Evolutionary conservation across 2,329 filamentous ascomycete species (phyloP).

Genomic region (Aspergillus aculeatinus): DNA sequence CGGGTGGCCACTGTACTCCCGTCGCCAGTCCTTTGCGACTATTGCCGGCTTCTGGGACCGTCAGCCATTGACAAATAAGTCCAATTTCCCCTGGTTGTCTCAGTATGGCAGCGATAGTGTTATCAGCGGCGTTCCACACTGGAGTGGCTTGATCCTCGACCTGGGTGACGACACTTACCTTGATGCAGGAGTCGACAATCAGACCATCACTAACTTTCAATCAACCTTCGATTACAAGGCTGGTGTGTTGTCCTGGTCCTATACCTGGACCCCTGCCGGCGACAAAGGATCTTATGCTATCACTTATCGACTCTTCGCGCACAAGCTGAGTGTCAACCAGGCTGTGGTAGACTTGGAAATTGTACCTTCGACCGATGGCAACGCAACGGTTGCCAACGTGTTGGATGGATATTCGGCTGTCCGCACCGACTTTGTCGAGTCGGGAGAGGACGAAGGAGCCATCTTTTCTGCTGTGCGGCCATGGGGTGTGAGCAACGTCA

Average conservation of each 20-base stretch:
- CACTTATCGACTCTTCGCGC: constrained; percentile 64
- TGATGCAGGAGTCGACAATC: constrained; percentile 59
- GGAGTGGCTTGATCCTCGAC: constrained; percentile 60
- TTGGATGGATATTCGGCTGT: constrained; percentile 69
- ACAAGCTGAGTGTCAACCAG: constrained; percentile 63
- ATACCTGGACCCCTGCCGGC: constrained; percentile 61
- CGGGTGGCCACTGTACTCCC: constrained; percentile 67
- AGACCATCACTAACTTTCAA: constrained; percentile 60
- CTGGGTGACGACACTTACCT: constrained; percentile 55
- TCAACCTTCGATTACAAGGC: constrained; percentile 63
- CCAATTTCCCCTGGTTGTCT: constrained; percentile 67
- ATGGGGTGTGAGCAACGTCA: constrained; percentile 60
- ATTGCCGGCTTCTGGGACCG: constrained; percentile 66
- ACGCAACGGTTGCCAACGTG: constrained; percentile 64
- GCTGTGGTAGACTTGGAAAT: constrained; percentile 62
- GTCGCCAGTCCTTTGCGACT: constrained; percentile 65
- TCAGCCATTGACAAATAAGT: constrained; percentile 58
- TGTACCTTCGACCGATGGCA: constrained; percentile 52
- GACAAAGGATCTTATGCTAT: constrained; percentile 55
- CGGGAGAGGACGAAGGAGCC: constrained; percentile 54
- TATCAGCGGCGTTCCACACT: constrained; percentile 70
- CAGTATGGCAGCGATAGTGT: constrained; percentile 70
- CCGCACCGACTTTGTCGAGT: constrained; percentile 59
- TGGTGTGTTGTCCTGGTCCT: constrained; percentile 64
- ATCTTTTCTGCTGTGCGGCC: constrained; percentile 68